Conservation (phyloP, 140 eudicot species). For the Cichorium intybus region DNA sequence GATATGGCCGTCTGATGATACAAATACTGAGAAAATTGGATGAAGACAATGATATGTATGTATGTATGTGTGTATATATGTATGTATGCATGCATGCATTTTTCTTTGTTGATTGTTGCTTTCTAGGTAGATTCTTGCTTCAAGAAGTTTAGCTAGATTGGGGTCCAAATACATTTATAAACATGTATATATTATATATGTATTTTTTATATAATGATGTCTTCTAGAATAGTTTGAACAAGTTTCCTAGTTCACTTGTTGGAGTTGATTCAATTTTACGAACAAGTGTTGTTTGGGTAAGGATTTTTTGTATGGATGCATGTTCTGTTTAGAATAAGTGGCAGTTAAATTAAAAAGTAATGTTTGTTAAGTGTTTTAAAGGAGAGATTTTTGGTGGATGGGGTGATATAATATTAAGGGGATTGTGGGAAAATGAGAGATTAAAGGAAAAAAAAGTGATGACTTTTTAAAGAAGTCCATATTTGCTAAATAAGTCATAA, state of each 20-base stretch:
- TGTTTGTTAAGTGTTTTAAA: too few relatives aligned
- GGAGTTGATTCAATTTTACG: too few relatives aligned
- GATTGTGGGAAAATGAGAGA: too few relatives aligned
- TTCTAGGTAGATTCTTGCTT: slow-evolving; percentile 19
- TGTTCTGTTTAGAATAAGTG: too few relatives aligned
- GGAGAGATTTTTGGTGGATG: too few relatives aligned
- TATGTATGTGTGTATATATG: not conserved
- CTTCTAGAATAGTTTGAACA: not conserved
- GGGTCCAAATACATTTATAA: not conserved
- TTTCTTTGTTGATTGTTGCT: not conserved
- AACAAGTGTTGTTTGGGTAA: too few relatives aligned
- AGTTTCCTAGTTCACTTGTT: not conserved
- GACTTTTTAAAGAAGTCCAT: too few relatives aligned
- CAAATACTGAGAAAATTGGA: slow-evolving; percentile 53
- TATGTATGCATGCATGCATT: not conserved
- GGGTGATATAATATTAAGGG: too few relatives aligned
- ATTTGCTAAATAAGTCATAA: too few relatives aligned
- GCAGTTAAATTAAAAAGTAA: too few relatives aligned
- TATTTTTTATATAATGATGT: not conserved
- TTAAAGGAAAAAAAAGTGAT: too few relatives aligned
- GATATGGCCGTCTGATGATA: slow-evolving; percentile 77
- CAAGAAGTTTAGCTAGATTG: slow-evolving; percentile 1
- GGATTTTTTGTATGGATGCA: too few relatives aligned
- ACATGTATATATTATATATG: not conserved
- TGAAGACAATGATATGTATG: not conserved